phyloP scores from a whole-genome alignment of 441 rosid genomes.

The Euphorbia celastroides region DNA sequence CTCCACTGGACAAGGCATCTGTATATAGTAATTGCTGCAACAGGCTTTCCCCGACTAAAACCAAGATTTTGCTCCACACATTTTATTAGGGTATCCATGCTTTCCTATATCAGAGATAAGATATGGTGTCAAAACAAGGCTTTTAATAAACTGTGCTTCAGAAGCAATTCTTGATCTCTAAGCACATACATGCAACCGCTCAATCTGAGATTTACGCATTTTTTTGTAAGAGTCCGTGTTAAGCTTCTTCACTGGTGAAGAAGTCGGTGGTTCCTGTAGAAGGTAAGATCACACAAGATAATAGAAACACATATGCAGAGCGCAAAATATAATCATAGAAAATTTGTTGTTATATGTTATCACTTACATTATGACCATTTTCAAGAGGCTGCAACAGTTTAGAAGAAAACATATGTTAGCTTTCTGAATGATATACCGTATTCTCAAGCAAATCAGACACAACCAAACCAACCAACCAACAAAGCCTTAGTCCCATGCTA shows the following conservation, averaged over 20 bases:
- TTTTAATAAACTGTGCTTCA: constrained; percentile 14
- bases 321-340: constrained; percentile 14
- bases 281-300: constrained; percentile 22
- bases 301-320: constrained; percentile 14
- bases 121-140: constrained; percentile 17
- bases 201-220: constrained; percentile 47
- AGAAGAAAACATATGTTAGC: constrained; percentile 18
- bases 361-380: constrained; percentile 71
- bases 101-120: constrained; percentile 52
- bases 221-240: constrained; percentile 40
- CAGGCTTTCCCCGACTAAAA: constrained; percentile 70
- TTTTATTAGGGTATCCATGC: constrained; percentile 54
- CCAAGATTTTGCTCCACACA: constrained; percentile 60
- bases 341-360: constrained; percentile 16
- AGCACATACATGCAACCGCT: constrained; percentile 54
- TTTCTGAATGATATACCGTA: not conserved
- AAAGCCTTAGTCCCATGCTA: too few species aligned
- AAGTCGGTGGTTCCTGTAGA: constrained; percentile 41
- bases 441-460: not conserved
- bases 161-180: constrained; percentile 11
- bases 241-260: constrained; percentile 36
- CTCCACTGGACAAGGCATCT: constrained; percentile 90
- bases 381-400: constrained; percentile 55
- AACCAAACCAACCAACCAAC: too few species aligned
- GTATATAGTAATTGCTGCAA: constrained; percentile 80